These are phyloP conservation scores for Lasiodiplodia hormozganensis DNA, from an alignment of 2,329 filamentous ascomycete genomes.

Conservation along the genomic window DNA sequence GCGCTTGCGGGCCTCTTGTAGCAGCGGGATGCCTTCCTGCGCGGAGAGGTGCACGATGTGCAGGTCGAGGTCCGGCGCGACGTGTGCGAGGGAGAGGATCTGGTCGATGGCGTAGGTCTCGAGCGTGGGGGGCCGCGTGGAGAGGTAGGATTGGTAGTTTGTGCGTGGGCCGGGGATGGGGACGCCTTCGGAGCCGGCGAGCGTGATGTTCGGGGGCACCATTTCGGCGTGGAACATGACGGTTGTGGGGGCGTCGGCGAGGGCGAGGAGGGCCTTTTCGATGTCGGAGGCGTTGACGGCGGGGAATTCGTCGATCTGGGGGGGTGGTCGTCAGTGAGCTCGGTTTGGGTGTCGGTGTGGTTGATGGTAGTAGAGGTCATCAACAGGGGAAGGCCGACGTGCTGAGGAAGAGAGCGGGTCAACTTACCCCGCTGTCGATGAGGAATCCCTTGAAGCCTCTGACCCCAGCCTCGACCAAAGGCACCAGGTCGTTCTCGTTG, in stretches of 20 bases:
- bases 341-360: neutral
- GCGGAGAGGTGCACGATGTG: constrained; percentile 95
- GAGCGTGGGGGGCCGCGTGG: constrained; percentile 85
- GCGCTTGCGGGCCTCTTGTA: constrained; percentile 71
- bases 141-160: constrained; percentile 87
- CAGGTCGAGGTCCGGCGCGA: constrained; percentile 81
- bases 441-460: constrained; percentile 97
- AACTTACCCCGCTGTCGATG: constrained; percentile 90
- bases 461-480: constrained; percentile 83
- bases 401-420: neutral
- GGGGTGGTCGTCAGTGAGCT: constrained; percentile 28
- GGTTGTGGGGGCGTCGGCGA: constrained; percentile 83
- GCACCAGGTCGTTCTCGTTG: constrained; percentile 79
- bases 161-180: constrained; percentile 75
- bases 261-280: constrained; percentile 76
- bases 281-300: constrained; percentile 85
- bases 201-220: constrained; percentile 77
- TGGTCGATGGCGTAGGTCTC: constrained; percentile 90
- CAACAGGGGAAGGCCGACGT: no score
- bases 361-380: no score
- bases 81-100: constrained; percentile 79
- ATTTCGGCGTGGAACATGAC: constrained; percentile 99
- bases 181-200: constrained; percentile 79
- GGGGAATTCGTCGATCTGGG: constrained; percentile 90
- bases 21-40: constrained; percentile 81